Base-by-base conservation (phyloP, 1,284 basidiomycete genomes). In the Cryptococcus deneoformans region DNA sequence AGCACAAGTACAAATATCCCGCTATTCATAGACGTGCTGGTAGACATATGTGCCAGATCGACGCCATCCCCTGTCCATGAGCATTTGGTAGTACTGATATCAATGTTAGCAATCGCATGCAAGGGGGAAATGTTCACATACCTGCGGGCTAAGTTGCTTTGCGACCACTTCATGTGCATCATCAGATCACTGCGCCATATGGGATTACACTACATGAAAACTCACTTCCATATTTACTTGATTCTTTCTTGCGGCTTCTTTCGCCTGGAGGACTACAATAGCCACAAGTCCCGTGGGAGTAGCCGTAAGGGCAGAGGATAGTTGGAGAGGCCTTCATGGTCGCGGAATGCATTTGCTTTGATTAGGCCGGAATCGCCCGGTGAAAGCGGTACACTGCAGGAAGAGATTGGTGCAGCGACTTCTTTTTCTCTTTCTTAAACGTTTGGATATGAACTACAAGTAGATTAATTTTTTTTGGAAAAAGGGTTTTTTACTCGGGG, bases 41-140 rank as follows among this genome's bases (percentile, higher is more conserved):
- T 78, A 77, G 1, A 88, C 85, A 74, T 86, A 91, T 29, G 80
- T 81, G 68, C 91, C 91, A 50, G 88, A 90, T 59, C 92, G 82
- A 63, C 92, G 83, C 93, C 92, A 97, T 43, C 93, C 93, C 38
- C 86, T 81, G 76, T 94, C 86, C 61, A 95, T 87, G 84, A 96
- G 61, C 42, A 68, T 54, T 62, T 80, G 78, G 67, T 82, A 81
- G 37, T 76, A 74, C 76, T 78, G 50, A 10, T 8, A 7, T 16
- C 35, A 9, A 20, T 10, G 42, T 37, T 36, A 53, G 43, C 42
- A n/a, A 24, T 35, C 11, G 35, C 37, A 40, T 12, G 12, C 46
- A 20, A n/a, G 14, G 44, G 44, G 5, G 5, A 16, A 9, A 50
- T 20, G 46, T 44, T 60, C 10, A 2, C 14, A n/a, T 29, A 45